Evolutionary conservation across 805 yeast species (phyloP).

Genomic region (Yamadazyma tumulicola): DNA sequence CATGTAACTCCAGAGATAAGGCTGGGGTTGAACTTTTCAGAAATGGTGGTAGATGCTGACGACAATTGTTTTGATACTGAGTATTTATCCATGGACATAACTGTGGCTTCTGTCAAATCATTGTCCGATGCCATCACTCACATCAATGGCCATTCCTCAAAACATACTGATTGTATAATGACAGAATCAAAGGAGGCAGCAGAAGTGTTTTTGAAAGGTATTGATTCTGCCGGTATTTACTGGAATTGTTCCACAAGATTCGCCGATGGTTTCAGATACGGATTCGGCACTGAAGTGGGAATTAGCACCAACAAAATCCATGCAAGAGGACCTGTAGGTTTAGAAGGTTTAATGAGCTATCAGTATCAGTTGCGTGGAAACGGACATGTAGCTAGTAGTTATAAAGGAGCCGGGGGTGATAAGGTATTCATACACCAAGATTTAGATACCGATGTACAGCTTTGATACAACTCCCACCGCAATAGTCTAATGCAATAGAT

Average conservation of each 20-base stretch:
- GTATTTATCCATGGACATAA: conserved; percentile 77
- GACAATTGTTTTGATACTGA: conserved; percentile 78
- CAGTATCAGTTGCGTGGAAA: conserved; percentile 90
- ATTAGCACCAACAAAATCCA: conserved; percentile 95
- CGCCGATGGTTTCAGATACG: conserved; percentile 98
- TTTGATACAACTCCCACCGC: no score
- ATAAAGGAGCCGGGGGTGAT: conserved; percentile 88
- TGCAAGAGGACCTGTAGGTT: conserved; percentile 98
- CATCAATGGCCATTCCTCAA: conserved; percentile 88
- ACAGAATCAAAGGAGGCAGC: conserved; percentile 74
- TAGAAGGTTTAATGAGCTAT: conserved; percentile 94
- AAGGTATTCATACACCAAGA: conserved; percentile 74
- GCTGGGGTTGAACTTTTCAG: conserved; percentile 25
- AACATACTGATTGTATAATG: conserved; percentile 90
- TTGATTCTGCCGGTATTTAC: conserved; percentile 94
- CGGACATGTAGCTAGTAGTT: conserved; percentile 92
- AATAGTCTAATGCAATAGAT: conserved; percentile 9
- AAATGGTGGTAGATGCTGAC: conserved; percentile 39
- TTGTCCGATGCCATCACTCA: conserved; percentile 77
- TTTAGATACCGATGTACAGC: conserved; percentile 3
- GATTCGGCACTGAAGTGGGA: conserved; percentile 98
- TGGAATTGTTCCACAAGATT: conserved; percentile 97
- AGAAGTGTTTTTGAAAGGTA: conserved; percentile 71
- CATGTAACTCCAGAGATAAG: conserved; percentile 61
- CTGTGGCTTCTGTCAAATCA: conserved; percentile 59